Percentiles rank a stretch among this genome's conserved stretches.
Evolutionary conservation across 208 protist genomes (phyloP).

Genomic region (Trypanosoma boissoni): DNA sequence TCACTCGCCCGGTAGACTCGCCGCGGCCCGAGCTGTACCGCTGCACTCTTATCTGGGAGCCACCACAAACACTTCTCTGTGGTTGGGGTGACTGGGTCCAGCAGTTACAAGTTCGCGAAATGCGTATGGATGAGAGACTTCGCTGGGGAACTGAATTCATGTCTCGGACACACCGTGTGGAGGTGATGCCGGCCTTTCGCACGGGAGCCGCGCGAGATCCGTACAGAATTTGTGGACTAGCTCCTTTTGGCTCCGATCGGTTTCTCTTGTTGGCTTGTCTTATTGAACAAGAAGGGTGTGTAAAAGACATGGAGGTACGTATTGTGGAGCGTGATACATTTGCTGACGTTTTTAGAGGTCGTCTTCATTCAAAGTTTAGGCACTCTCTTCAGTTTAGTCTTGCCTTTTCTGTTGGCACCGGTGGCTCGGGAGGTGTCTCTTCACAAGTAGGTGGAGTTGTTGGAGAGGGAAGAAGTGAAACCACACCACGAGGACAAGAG

Average conservation of each 20-base stretch:
- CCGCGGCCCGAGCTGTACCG: conserved; percentile 43
- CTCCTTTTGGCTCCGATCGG: conserved; percentile 47
- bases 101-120: conserved; percentile 31
- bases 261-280: conserved; percentile 50
- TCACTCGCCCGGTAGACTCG: conserved; percentile 18
- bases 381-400: conserved; percentile 69
- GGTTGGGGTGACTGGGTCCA: conserved; percentile 74
- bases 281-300: conserved; percentile 37
- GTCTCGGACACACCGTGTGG: conserved; percentile 24
- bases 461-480: too few species aligned
- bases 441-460: too few species aligned
- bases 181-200: conserved; percentile 12
- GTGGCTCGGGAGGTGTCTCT: too few species aligned
- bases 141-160: conserved; percentile 13
- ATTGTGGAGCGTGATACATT: conserved; percentile 55
- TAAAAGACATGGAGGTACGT: conserved; percentile 63
- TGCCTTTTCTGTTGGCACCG: conserved; percentile 12
- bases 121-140: conserved; percentile 13
- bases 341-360: conserved; percentile 47
- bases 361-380: conserved; percentile 41
- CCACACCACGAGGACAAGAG: too few species aligned
- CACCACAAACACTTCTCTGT: conserved; percentile 31
- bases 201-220: conserved; percentile 25
- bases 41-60: conserved; percentile 57
- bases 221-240: conserved; percentile 63